Conservation (phyloP, 2,329 filamentous ascomycete genomes). For the Pyricularia sp. region DNA sequence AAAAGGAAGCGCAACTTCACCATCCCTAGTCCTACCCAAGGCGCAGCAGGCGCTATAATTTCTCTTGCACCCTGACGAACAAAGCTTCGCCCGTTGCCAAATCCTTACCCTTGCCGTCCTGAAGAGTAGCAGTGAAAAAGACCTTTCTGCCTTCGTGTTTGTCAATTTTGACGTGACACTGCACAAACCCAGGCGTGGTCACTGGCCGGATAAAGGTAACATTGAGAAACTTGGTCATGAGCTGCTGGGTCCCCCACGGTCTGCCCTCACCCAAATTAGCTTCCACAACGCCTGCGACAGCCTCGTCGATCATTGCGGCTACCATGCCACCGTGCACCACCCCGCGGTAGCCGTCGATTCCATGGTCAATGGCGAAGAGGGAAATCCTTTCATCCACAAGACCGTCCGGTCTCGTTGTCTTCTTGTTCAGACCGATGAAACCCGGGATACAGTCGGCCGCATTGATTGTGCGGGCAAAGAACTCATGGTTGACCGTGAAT, state of each 20-base stretch:
- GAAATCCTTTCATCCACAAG: conserved; percentile 17
- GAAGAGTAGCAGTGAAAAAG: conserved; percentile 32
- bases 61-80: conserved; percentile 18
- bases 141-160: conserved; percentile 37
- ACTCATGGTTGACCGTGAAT: not conserved
- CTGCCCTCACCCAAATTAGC: conserved; percentile 19
- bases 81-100: conserved; percentile 40
- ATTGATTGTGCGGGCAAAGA: not conserved
- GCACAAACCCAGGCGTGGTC: conserved; percentile 30
- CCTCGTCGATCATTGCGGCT: conserved; percentile 44
- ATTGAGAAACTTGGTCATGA: conserved; percentile 41
- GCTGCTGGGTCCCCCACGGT: not conserved
- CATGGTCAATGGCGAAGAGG: conserved; percentile 30
- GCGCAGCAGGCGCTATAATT: not conserved
- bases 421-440: not conserved
- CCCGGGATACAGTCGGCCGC: not conserved
- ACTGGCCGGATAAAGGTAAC: conserved; percentile 40
- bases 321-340: conserved; percentile 46
- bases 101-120: conserved; percentile 31
- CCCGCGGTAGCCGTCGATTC: conserved; percentile 38
- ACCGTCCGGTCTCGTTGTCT: not conserved
- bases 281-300: conserved; percentile 35
- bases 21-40: not conserved
- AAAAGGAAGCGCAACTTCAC: not conserved
- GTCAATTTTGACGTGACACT: conserved; percentile 30